Evolutionary conservation across 2,329 filamentous ascomycete species (phyloP).

Genomic region (Penicillium paneum): DNA sequence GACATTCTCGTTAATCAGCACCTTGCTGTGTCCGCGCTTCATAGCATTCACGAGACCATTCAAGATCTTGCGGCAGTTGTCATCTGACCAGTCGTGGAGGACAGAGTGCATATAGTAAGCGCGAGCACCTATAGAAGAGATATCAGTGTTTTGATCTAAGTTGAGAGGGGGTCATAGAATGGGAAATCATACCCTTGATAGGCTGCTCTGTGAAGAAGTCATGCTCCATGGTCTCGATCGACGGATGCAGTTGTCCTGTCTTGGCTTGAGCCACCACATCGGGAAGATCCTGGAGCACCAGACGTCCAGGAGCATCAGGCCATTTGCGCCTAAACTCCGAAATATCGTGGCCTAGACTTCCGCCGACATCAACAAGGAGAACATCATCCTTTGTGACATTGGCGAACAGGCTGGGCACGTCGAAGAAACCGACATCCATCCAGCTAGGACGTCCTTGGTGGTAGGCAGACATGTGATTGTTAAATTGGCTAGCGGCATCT

Average conservation of each 20-base stretch:
- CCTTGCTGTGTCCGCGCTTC: slow-evolving; percentile 40
- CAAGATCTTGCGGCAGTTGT: slow-evolving; percentile 29
- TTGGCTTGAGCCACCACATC: slow-evolving; percentile 34
- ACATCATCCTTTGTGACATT: slow-evolving; percentile 16
- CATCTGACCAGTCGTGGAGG: slow-evolving; percentile 35
- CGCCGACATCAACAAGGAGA: slow-evolving; percentile 46
- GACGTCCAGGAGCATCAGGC: slow-evolving; percentile 38
- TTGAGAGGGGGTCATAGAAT: background rate
- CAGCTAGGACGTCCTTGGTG: slow-evolving; percentile 29
- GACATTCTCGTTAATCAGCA: slow-evolving; percentile 46
- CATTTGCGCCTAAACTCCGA: slow-evolving; percentile 38
- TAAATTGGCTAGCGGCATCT: slow-evolving; percentile 21
- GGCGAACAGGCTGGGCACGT: slow-evolving; percentile 20
- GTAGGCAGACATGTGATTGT: slow-evolving; percentile 30
- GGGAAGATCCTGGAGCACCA: slow-evolving; percentile 51
- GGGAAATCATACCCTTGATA: slow-evolving; percentile 37
- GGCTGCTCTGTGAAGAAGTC: slow-evolving; percentile 50
- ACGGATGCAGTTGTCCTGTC: slow-evolving; percentile 6
- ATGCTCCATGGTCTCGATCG: slow-evolving; percentile 38
- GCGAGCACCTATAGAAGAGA: slow-evolving; percentile 25
- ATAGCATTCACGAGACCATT: slow-evolving; percentile 27
- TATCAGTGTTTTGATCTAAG: background rate
- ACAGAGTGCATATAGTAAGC: slow-evolving; percentile 36
- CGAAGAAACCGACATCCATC: slow-evolving; percentile 33
- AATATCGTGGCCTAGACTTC: slow-evolving; percentile 43